These are phyloP conservation scores for Fusarium chuoi DNA, from an alignment of 2,329 filamentous ascomycete genomes.

Conservation along the genomic window DNA sequence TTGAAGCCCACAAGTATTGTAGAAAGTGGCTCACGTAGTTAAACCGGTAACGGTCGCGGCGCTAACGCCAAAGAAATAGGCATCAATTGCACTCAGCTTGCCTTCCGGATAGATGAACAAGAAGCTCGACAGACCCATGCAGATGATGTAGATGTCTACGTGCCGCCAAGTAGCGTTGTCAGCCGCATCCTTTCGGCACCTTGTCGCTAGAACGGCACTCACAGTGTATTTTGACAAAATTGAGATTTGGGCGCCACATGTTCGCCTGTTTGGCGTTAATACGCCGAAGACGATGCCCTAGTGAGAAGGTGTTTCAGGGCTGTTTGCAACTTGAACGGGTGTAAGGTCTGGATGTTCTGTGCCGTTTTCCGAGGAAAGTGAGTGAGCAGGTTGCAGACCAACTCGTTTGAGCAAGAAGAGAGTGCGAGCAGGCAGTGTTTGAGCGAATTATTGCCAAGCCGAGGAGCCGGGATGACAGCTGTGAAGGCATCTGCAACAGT, in stretches of 20 bases:
- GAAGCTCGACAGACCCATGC: constrained; percentile 38
- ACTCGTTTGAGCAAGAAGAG: constrained; percentile 17
- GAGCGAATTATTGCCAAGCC: constrained; percentile 36
- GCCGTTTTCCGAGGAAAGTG: constrained; percentile 23
- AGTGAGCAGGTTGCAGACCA: constrained; percentile 6
- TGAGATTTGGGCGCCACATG: constrained; percentile 41
- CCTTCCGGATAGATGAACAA: constrained; percentile 36
- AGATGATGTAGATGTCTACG: constrained; percentile 42
- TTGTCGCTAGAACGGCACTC: constrained; percentile 19
- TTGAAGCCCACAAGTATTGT: not conserved
- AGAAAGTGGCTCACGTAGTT: constrained; percentile 54
- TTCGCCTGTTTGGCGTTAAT: constrained; percentile 11
- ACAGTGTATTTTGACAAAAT: constrained; percentile 45
- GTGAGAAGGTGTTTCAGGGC: not conserved
- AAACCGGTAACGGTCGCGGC: constrained; percentile 61
- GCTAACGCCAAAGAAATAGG: constrained; percentile 62
- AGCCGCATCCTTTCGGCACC: constrained; percentile 9
- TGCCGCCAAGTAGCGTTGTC: not conserved
- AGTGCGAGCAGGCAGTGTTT: constrained; percentile 14
- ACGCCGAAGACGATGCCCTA: constrained; percentile 11
- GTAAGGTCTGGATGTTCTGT: constrained; percentile 1
- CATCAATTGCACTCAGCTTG: constrained; percentile 53
- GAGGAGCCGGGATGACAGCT: not conserved
- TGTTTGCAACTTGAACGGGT: constrained; percentile 11
- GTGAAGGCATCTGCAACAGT: constrained; percentile 24